These are phyloP conservation scores for Euphorbia lathyris DNA, from an alignment of 345 rosid genomes.

Conservation along the genomic window DNA sequence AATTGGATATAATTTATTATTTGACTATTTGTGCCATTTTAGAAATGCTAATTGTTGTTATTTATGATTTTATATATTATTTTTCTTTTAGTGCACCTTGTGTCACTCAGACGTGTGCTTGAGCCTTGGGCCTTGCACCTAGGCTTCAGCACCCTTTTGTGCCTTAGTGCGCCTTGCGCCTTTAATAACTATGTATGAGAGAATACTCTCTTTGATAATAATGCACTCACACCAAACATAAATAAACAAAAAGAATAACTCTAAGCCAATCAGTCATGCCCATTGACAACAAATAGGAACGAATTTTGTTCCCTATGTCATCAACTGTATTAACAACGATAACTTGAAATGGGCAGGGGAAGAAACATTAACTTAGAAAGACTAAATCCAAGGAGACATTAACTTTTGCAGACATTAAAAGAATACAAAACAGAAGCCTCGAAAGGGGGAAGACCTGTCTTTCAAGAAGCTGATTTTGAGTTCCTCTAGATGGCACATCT, in stretches of 20 bases:
- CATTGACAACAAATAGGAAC: background rate
- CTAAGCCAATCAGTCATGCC: background rate
- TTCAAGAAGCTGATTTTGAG: conserved; percentile 88
- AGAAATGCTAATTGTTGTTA: too few species aligned
- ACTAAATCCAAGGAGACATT: background rate
- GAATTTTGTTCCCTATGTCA: background rate
- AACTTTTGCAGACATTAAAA: background rate
- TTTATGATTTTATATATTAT: too few species aligned
- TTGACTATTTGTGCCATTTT: too few species aligned
- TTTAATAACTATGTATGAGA: too few species aligned
- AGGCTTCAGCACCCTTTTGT: too few species aligned
- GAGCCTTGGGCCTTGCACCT: too few species aligned
- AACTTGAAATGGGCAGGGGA: background rate
- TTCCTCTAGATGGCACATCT: conserved; percentile 67
- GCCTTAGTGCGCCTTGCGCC: too few species aligned
- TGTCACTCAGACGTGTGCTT: too few species aligned
- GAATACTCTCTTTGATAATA: background rate
- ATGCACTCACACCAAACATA: background rate
- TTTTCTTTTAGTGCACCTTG: too few species aligned
- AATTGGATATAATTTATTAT: too few species aligned
- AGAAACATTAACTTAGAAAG: background rate
- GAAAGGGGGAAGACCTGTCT: conserved; percentile 61
- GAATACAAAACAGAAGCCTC: conserved; percentile 8
- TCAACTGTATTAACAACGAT: background rate
- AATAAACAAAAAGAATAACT: background rate